phyloP scores from a whole-genome alignment of 2,329 filamentous ascomycete species.

The Clarireedia hainanense region DNA sequence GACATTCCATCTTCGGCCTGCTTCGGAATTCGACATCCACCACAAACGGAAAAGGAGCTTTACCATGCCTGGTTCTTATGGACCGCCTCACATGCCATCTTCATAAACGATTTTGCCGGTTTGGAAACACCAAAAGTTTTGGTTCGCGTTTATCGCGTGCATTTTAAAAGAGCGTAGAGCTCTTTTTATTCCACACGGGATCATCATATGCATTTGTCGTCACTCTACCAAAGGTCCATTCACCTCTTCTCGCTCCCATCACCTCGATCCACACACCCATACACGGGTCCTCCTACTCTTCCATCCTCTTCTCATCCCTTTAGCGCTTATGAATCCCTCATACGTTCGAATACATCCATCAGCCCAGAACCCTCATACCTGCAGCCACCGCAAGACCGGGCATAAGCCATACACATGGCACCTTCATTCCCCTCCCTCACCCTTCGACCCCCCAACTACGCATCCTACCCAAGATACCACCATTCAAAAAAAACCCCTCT shows the following conservation, averaged over 20 bases:
- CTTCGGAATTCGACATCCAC: constrained; percentile 20
- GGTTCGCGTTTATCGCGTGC: neutral
- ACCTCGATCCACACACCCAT: too few relatives aligned
- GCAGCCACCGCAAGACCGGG: neutral
- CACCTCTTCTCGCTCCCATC: too few relatives aligned
- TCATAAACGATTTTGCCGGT: neutral
- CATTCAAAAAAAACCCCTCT: neutral
- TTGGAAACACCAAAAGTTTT: neutral
- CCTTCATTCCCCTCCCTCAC: neutral
- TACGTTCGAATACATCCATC: neutral
- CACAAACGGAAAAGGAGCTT: constrained; percentile 27
- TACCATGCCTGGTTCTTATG: constrained; percentile 20
- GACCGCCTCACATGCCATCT: constrained; percentile 10
- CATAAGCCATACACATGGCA: neutral
- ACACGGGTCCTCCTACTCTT: too few relatives aligned
- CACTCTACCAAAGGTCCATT: too few relatives aligned
- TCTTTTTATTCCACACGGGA: too few relatives aligned
- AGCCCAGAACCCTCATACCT: too few relatives aligned
- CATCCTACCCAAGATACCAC: neutral
- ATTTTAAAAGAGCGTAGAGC: neutral
- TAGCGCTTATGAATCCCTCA: too few relatives aligned
- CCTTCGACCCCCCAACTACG: neutral
- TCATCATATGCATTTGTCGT: too few relatives aligned
- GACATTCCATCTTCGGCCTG: constrained; percentile 18
- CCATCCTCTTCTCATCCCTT: too few relatives aligned